phyloP scores from a whole-genome alignment of 1,139 yeast species.

The Yamadazyma sp. region DNA sequence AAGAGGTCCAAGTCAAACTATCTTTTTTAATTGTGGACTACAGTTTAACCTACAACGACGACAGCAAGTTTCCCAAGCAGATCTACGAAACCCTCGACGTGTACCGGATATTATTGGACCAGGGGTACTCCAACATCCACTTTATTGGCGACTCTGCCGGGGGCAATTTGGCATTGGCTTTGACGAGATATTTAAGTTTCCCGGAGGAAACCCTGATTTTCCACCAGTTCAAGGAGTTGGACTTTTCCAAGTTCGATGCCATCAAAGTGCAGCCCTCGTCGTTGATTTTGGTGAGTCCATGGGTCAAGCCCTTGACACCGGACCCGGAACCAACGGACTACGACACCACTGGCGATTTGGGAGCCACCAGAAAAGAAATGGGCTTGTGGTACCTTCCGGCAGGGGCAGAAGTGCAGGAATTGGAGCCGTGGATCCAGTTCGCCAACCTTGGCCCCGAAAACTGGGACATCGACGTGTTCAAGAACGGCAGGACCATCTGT shows the following conservation, averaged over 20 bases:
- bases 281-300: slow-evolving; percentile 40
- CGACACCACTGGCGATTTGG: slow-evolving; percentile 33
- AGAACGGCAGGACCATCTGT: slow-evolving; percentile 22
- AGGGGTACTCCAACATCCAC: slow-evolving; percentile 32
- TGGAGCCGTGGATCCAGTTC: slow-evolving; percentile 22
- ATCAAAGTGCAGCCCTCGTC: slow-evolving; percentile 28
- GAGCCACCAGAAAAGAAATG: slow-evolving; percentile 25
- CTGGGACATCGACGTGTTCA: slow-evolving; percentile 26
- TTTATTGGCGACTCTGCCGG: slow-evolving; percentile 52
- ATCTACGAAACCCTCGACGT: slow-evolving; percentile 32
- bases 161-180: slow-evolving; percentile 35
- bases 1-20: slow-evolving; percentile 15
- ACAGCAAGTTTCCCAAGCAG: slow-evolving; percentile 38
- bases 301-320: slow-evolving; percentile 33
- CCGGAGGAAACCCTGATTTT: slow-evolving; percentile 31
- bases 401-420: slow-evolving; percentile 16
- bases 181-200: slow-evolving; percentile 34
- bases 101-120: slow-evolving; percentile 25
- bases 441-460: slow-evolving; percentile 23
- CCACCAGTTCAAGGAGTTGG: slow-evolving; percentile 12
- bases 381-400: slow-evolving; percentile 29
- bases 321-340: slow-evolving; percentile 21
- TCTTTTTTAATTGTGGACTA: slow-evolving; percentile 39
- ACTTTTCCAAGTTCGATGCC: slow-evolving; percentile 13
- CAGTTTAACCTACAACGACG: slow-evolving; percentile 29